Evolutionary conservation across 805 yeast genomes (phyloP), one percentile per base, ranked within the genome.

Genomic region (Ogataea glucozyma): DNA sequence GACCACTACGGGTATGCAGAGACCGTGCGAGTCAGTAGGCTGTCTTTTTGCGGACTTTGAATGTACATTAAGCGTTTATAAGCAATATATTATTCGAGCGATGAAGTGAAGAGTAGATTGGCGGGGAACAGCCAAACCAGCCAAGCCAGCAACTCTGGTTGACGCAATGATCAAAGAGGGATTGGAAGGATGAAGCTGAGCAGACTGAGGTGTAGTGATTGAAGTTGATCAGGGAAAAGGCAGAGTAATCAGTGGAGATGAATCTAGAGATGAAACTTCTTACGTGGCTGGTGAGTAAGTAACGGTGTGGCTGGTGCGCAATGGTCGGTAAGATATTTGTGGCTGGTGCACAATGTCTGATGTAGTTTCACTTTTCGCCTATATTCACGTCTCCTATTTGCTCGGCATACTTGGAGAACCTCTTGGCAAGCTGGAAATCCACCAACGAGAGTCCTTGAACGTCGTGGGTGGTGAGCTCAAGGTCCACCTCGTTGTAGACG

Each of bases 381-480:
- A 49, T 21, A n/a, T n/a, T n/a, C n/a, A 5, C 31, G 18, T 27
- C 31, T 14, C 16, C 16, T 10, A 19, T 7, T 20, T 47, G 44
- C n/a, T 32, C 21, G 13, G 60, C 66, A 53, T 71, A 75, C 21
- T 59, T 56, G 22, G 70, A 73, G 26, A 76, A 68, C 36, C 66
- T 56, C 27, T 61, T 64, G 1, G 90, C 91, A 54, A 85, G 52
- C 41, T 72, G 67, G 32, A 84, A 51, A 54, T 85, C 95, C 18
- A 72, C 53, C 16, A 73, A 74, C n/a, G 83, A 74, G 8, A 78
- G 46, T 4, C 76, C 75, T 17, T 65, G 61, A 0, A 71, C 65
- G 56, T 85, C 93, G 54, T 85, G 93, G 0, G 91, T 85, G 1
- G 81, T 75, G 27, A 84, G 58, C 19, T 67, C 65, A 3, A 85